phyloP scores from a whole-genome alignment of 768 basidiomycete genomes.

The Termitomyces sp. region DNA sequence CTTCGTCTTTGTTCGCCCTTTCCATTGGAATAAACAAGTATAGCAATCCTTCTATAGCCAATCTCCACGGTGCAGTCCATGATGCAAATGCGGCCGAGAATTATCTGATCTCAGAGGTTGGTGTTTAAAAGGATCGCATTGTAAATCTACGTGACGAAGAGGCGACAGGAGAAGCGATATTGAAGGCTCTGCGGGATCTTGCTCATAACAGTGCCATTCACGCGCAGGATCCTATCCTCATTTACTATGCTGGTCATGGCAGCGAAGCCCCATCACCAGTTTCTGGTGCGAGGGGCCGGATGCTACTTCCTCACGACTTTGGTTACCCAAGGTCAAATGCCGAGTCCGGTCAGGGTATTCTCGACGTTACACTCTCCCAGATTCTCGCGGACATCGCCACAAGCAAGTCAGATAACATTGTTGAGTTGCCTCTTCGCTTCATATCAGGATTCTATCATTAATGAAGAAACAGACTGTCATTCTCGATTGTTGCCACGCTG shows the following conservation, averaged over 20 bases:
- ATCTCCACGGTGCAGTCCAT: not conserved
- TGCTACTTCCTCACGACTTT: conserved; percentile 6
- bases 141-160: not conserved
- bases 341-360: not conserved
- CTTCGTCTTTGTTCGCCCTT: not conserved
- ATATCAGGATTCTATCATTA: not conserved
- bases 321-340: not conserved
- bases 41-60: not conserved
- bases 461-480: conserved; percentile 5
- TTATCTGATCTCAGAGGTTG: not conserved
- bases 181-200: not conserved
- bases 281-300: not conserved
- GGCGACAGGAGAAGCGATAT: not conserved
- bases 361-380: not conserved
- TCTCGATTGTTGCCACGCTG: conserved; percentile 9
- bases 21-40: conserved; percentile 13
- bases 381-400: not conserved
- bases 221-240: conserved; percentile 4
- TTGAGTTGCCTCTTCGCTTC: not conserved
- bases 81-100: conserved; percentile 5
- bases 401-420: conserved; percentile 10
- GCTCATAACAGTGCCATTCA: not conserved
- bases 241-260: conserved; percentile 14
- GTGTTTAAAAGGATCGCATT: not conserved
- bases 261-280: not conserved